Evolutionary conservation across 140 eudicot species (phyloP).

Genomic region (Senecio squalidus): DNA sequence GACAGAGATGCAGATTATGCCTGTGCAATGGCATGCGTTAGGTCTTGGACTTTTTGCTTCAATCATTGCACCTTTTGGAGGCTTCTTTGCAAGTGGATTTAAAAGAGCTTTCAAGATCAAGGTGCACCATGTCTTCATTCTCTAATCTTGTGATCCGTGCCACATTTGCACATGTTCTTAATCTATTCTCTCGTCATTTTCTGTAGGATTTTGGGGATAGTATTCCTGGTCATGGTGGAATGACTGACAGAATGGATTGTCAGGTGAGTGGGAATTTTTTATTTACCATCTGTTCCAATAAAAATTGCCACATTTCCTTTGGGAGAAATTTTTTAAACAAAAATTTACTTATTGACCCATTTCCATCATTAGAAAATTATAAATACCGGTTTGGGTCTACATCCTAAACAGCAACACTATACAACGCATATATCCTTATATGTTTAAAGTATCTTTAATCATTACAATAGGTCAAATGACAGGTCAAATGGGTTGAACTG

Average conservation of each 20-base stretch:
- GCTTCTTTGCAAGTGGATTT: slow-evolving; percentile 97
- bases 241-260: slow-evolving; percentile 99
- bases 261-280: slow-evolving; percentile 43
- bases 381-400: neutral
- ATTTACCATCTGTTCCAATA: neutral
- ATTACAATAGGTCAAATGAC: neutral
- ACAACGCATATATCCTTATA: neutral
- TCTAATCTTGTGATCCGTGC: neutral
- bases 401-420: neutral
- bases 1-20: slow-evolving; percentile 71
- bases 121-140: slow-evolving; percentile 32
- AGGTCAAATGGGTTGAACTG: no score
- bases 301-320: neutral
- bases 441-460: neutral
- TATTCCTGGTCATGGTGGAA: slow-evolving; percentile 99
- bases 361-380: neutral
- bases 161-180: slow-evolving; percentile 7
- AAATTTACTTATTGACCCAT: slow-evolving; percentile 2
- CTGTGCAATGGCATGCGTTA: slow-evolving; percentile 97
- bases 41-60: slow-evolving; percentile 94
- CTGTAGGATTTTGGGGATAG: slow-evolving; percentile 97
- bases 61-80: slow-evolving; percentile 96
- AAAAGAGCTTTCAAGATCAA: slow-evolving; percentile 95
- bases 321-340: neutral
- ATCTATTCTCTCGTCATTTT: neutral